Conservation (phyloP, 139 green algal genomes). For the Marvania coccoides region DNA sequence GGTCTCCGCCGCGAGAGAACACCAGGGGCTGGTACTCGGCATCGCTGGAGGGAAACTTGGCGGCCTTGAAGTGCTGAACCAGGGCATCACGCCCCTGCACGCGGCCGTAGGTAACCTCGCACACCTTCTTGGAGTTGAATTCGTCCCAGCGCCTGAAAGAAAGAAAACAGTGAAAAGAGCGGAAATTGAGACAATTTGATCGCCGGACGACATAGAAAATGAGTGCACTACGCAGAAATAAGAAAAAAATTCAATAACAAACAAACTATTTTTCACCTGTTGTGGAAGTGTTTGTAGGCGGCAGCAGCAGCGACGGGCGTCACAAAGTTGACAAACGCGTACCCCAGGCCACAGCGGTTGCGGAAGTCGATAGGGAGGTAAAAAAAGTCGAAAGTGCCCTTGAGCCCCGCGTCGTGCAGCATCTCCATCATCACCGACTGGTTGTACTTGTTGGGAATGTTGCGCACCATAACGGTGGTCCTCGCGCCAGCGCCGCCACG, state of each 20-base stretch:
- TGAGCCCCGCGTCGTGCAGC: conserved; percentile 24
- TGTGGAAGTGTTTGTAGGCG: conserved; percentile 54
- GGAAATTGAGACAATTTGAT: no score
- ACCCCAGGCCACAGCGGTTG: conserved; percentile 69
- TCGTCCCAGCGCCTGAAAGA: conserved; percentile 63
- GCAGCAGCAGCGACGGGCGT: conserved; percentile 11
- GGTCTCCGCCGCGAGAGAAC: conserved; percentile 1
- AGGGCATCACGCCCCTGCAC: conserved; percentile 39
- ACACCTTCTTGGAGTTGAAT: conserved; percentile 64
- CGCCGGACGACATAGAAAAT: no score
- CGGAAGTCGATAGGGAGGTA: conserved; percentile 76
- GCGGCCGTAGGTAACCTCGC: conserved; percentile 34
- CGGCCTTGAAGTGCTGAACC: conserved; percentile 32
- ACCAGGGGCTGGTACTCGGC: conserved; percentile 35
- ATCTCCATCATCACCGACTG: conserved; percentile 36
- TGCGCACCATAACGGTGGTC: conserved; percentile 46
- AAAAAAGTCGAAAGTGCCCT: conserved; percentile 59
- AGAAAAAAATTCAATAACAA: no score
- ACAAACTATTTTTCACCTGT: no score
- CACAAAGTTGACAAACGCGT: conserved; percentile 70
- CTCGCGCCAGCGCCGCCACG: conserved; percentile 3
- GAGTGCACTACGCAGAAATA: no score
- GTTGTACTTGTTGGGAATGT: conserved; percentile 57
- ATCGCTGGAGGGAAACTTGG: conserved; percentile 40
- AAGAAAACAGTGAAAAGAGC: no score